phyloP scores from a whole-genome alignment of 2,329 filamentous ascomycete genomes.

The Neoarthrinium moseri region DNA sequence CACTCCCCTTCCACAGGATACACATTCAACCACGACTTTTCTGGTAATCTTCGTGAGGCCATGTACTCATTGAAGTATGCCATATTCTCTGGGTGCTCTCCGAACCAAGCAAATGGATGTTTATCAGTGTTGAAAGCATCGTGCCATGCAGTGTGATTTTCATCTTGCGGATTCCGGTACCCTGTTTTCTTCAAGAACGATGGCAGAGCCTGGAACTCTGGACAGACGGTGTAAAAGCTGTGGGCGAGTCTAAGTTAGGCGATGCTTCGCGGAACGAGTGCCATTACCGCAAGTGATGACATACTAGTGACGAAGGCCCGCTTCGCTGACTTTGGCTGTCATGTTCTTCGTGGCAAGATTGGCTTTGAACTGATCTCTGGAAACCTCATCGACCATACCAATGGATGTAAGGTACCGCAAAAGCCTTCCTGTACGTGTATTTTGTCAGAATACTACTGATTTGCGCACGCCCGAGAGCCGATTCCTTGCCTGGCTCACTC shows the following conservation, averaged over 20 bases:
- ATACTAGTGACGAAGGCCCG: neutral
- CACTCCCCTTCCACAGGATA: constrained; percentile 14
- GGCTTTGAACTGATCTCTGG: neutral
- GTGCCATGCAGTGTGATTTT: constrained; percentile 17
- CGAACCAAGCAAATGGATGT: neutral
- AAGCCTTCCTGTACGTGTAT: neutral
- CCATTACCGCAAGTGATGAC: too few relatives aligned
- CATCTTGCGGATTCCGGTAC: constrained; percentile 17
- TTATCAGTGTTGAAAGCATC: constrained; percentile 14
- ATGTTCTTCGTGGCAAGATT: constrained; percentile 3
- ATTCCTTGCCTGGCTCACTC: neutral
- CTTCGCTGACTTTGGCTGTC: neutral
- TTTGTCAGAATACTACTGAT: neutral
- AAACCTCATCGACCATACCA: neutral
- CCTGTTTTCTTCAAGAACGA: constrained; percentile 12
- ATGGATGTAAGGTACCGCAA: constrained; percentile 6
- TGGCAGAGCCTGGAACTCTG: constrained; percentile 13
- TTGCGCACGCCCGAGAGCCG: too few relatives aligned
- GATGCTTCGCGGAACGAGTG: too few relatives aligned
- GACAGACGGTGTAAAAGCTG: constrained; percentile 7
- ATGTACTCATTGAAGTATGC: constrained; percentile 18
- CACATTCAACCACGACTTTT: constrained; percentile 18
- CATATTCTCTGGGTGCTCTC: neutral
- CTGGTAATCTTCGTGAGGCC: constrained; percentile 15
- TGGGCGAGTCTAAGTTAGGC: too few relatives aligned